phyloP scores from a whole-genome alignment of 108 stramenopile species.

The Cyclotella baltica region DNA sequence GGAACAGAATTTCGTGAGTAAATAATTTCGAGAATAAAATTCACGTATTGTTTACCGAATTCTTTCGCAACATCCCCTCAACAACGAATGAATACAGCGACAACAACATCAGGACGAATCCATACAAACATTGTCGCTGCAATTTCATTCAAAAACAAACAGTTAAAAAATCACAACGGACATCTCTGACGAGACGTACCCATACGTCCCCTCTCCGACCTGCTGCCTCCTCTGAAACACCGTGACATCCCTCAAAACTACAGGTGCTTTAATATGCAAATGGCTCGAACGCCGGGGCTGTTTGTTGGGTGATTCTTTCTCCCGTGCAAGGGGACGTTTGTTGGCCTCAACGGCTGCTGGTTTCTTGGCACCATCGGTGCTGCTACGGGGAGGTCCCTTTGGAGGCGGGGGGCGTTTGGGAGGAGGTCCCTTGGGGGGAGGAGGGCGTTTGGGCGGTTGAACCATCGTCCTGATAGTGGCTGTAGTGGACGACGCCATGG shows the following conservation, averaged over 20 bases:
- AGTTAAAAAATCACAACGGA: constrained; percentile 15
- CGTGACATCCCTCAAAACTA: constrained; percentile 80
- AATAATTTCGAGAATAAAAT: neutral
- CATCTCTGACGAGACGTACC: constrained; percentile 53
- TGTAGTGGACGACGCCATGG: constrained; percentile 17
- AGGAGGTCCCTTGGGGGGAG: constrained; percentile 24
- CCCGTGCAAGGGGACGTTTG: constrained; percentile 12
- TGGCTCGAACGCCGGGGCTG: constrained; percentile 17
- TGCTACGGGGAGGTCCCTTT: no score
- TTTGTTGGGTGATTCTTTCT: constrained; percentile 11
- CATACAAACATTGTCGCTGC: constrained; percentile 10
- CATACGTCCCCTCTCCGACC: constrained; percentile 88
- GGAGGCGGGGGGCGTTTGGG: constrained; percentile 53
- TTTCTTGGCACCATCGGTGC: no score
- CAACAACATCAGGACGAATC: neutral
- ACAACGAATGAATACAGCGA: neutral
- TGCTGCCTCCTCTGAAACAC: constrained; percentile 80
- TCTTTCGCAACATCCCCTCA: neutral
- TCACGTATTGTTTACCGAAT: constrained; percentile 24
- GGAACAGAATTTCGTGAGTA: constrained; percentile 10
- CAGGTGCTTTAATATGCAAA: constrained; percentile 69
- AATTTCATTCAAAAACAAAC: neutral
- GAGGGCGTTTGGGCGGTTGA: constrained; percentile 27
- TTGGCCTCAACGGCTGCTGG: neutral
- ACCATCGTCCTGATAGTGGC: constrained; percentile 4